Percentiles rank a stretch among this genome's conserved stretches.
These are phyloP conservation scores for Hydrangea macrophylla DNA, from an alignment of 148 eudicot genomes.

Conservation along the genomic window DNA sequence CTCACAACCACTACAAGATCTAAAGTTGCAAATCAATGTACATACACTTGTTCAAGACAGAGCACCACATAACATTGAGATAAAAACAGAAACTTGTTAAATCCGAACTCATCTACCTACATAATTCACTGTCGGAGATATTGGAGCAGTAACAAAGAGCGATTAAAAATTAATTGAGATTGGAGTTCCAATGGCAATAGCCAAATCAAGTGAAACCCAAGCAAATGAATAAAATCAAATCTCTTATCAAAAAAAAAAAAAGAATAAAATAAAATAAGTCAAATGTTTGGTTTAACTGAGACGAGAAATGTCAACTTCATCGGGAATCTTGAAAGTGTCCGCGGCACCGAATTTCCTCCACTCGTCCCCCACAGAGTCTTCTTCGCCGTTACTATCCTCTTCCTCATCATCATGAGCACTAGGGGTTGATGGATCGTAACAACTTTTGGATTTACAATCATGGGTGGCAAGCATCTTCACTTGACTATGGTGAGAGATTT, in stretches of 20 bases:
- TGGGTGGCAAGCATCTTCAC: slow-evolving; percentile 36
- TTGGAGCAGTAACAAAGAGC: background rate
- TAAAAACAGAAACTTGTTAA: background rate
- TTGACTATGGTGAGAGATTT: slow-evolving; percentile 47
- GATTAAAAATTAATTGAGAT: background rate
- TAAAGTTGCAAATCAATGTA: background rate
- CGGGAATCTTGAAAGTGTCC: slow-evolving; percentile 30
- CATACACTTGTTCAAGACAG: too few species aligned
- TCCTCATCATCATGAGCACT: slow-evolving; percentile 14
- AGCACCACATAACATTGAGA: background rate
- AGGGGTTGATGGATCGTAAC: slow-evolving; percentile 28
- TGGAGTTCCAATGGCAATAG: background rate
- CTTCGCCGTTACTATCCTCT: slow-evolving; percentile 20
- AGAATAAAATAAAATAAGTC: background rate
- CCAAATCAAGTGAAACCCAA: background rate
- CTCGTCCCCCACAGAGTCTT: slow-evolving; percentile 26
- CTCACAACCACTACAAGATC: background rate
- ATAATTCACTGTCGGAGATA: background rate
- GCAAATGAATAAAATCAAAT: background rate
- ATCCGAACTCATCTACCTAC: background rate
- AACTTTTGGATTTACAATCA: slow-evolving; percentile 35
- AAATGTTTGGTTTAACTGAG: slow-evolving; percentile 22
- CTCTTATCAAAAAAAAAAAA: background rate
- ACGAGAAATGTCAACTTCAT: slow-evolving; percentile 21
- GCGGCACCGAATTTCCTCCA: slow-evolving; percentile 45